phyloP scores from a whole-genome alignment of 768 basidiomycete genomes.

The Lactarius akahatsu region DNA sequence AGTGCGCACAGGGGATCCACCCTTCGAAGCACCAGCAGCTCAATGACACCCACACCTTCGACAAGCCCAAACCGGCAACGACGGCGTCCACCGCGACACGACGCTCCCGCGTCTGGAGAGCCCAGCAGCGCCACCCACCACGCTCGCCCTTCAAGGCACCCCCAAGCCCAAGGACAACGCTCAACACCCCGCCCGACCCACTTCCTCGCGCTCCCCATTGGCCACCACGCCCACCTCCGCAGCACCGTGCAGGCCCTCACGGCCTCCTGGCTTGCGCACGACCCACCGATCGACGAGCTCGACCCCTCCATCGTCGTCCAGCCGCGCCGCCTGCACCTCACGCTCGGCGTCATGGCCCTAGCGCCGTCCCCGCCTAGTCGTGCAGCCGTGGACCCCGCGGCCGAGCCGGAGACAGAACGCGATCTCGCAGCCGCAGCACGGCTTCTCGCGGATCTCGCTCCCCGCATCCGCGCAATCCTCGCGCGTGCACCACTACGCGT shows the following conservation, averaged over 20 bases:
- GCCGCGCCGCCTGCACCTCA: conserved; percentile 63
- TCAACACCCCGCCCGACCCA: conserved; percentile 12
- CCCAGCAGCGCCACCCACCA: not conserved
- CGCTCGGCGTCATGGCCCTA: conserved; percentile 72
- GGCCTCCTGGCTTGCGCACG: conserved; percentile 33
- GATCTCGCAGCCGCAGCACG: conserved; percentile 33
- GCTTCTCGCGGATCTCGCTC: conserved; percentile 33
- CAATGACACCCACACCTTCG: conserved; percentile 5
- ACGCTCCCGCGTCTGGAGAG: not conserved
- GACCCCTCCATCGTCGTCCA: conserved; percentile 59
- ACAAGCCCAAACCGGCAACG: conserved; percentile 1
- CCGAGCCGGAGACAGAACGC: too few species aligned
- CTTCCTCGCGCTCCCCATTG: conserved; percentile 28
- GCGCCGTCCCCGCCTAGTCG: conserved; percentile 22
- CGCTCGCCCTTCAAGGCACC: not conserved
- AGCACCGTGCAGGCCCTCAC: conserved; percentile 34
- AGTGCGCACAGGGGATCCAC: not conserved
- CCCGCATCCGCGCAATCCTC: conserved; percentile 46
- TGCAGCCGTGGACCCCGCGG: not conserved
- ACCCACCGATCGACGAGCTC: conserved; percentile 48
- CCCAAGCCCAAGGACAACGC: not conserved
- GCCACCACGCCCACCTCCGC: conserved; percentile 37
- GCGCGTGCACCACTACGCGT: conserved; percentile 37
- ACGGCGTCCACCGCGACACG: not conserved
- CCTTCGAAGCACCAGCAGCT: not conserved